Conservation (phyloP, 1,139 yeast species). For the Meyerozyma smithsonii region DNA sequence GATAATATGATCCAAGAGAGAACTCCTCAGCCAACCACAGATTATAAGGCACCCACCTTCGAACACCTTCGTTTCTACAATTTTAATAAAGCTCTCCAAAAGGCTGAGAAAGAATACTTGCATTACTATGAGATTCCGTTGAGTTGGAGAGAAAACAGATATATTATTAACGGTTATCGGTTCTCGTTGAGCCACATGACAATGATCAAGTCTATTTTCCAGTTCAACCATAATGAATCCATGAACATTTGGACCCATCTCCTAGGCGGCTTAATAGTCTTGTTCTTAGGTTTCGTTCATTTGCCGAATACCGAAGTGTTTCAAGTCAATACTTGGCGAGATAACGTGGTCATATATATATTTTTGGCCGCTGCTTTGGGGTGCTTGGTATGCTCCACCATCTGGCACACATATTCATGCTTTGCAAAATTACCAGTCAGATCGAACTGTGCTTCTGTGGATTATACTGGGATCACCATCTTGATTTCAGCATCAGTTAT, state of each 20-base stretch:
- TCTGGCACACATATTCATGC: slow-evolving; percentile 91
- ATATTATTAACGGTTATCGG: slow-evolving; percentile 78
- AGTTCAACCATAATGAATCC: slow-evolving; percentile 76
- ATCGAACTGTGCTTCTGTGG: slow-evolving; percentile 83
- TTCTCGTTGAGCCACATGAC: slow-evolving; percentile 63
- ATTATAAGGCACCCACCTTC: slow-evolving; percentile 27
- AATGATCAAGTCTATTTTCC: slow-evolving; percentile 54
- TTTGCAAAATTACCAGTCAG: slow-evolving; percentile 63
- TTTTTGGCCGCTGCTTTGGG: slow-evolving; percentile 71
- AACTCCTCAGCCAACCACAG: slow-evolving; percentile 26
- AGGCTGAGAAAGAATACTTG: slow-evolving; percentile 55
- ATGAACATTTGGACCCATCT: slow-evolving; percentile 94
- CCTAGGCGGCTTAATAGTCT: slow-evolving; percentile 56
- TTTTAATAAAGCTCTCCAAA: slow-evolving; percentile 53
- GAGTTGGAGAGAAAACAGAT: slow-evolving; percentile 91
- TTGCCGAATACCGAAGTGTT: slow-evolving; percentile 55
- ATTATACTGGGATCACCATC: slow-evolving; percentile 90
- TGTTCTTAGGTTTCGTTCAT: slow-evolving; percentile 53
- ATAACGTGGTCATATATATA: slow-evolving; percentile 52
- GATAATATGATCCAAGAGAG: slow-evolving; percentile 43
- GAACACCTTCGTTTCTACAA: slow-evolving; percentile 48
- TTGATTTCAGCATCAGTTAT: slow-evolving; percentile 87
- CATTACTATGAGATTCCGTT: slow-evolving; percentile 87
- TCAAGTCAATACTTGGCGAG: slow-evolving; percentile 34
- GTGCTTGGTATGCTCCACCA: slow-evolving; percentile 71